These are phyloP conservation scores for Botryobasidium botryosum DNA, from an alignment of 768 basidiomycete genomes.

Conservation along the genomic window DNA sequence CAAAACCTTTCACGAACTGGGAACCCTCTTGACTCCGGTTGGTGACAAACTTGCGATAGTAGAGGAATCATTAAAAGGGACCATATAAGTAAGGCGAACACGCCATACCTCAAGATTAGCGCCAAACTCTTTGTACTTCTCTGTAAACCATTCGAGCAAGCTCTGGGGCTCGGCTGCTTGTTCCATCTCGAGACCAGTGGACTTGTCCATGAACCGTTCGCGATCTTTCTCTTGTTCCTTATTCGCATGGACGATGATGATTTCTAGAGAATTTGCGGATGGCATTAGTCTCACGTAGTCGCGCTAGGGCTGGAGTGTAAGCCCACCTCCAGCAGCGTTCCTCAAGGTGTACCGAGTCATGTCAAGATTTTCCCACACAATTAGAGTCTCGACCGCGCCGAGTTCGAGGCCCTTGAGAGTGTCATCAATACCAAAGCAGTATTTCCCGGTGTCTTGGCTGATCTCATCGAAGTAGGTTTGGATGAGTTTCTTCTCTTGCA, in stretches of 20 bases:
- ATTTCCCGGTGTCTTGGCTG: constrained; percentile 88
- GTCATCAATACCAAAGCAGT: constrained; percentile 95
- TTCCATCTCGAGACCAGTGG: constrained; percentile 93
- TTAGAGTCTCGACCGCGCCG: constrained; percentile 89
- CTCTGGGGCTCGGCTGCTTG: constrained; percentile 62
- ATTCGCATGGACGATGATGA: constrained; percentile 57
- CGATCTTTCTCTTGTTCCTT: constrained; percentile 84
- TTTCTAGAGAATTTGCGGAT: too few species aligned
- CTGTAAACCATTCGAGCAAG: constrained; percentile 95
- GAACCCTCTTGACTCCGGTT: constrained; percentile 94
- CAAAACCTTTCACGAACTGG: constrained; percentile 96
- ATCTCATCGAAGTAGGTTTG: constrained; percentile 99
- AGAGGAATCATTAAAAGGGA: neutral
- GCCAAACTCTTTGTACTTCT: constrained; percentile 96
- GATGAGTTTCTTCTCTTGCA: constrained; percentile 96
- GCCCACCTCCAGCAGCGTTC: constrained; percentile 75
- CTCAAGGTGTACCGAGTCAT: constrained; percentile 74
- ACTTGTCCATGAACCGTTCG: constrained; percentile 90
- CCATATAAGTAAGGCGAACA: neutral
- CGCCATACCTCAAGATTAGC: constrained; percentile 53
- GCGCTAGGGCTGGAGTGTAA: neutral
- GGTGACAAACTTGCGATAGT: constrained; percentile 49
- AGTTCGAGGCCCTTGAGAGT: constrained; percentile 93
- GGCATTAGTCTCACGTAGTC: neutral
- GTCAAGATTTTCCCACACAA: constrained; percentile 98